phyloP scores from a whole-genome alignment of 2,329 filamentous ascomycete species.

The Helotiales sp. region DNA sequence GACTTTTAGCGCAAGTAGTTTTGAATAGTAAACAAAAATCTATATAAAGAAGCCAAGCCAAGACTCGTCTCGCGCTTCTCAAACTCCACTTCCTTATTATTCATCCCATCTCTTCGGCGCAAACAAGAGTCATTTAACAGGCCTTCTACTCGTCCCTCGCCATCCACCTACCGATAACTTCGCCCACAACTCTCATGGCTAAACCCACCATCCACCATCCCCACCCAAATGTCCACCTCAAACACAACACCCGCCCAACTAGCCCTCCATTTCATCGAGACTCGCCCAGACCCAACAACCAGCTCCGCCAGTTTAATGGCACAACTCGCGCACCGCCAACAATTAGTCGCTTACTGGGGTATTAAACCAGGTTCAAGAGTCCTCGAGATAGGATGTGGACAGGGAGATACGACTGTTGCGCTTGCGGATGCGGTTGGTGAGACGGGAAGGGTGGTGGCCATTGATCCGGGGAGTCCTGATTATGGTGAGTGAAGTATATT shows the following conservation, averaged over 20 bases:
- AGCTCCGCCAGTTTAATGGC: constrained; percentile 24
- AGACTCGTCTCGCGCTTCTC: not conserved
- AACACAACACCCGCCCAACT: constrained; percentile 16
- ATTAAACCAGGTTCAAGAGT: constrained; percentile 49
- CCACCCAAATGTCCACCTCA: not conserved
- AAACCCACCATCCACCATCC: not conserved
- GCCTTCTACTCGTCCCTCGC: not conserved
- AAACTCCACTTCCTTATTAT: too few relatives aligned
- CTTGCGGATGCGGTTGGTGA: constrained; percentile 55
- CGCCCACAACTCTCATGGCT: too few relatives aligned
- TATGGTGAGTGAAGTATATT: constrained; percentile 48
- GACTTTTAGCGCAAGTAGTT: too few relatives aligned
- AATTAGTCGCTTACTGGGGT: constrained; percentile 45
- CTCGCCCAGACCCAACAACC: not conserved
- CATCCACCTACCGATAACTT: too few relatives aligned
- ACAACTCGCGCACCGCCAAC: constrained; percentile 46
- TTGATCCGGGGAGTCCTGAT: constrained; percentile 56
- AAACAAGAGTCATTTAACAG: too few relatives aligned
- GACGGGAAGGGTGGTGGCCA: constrained; percentile 52
- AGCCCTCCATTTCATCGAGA: constrained; percentile 28
- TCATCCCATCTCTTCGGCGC: constrained; percentile 8
- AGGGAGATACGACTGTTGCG: constrained; percentile 60
- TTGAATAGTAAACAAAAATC: not conserved
- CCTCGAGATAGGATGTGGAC: constrained; percentile 64
- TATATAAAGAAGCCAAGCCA: not conserved